These are phyloP conservation scores for Coniferiporia weirii DNA, from an alignment of 1,284 basidiomycete genomes.

Conservation along the genomic window DNA sequence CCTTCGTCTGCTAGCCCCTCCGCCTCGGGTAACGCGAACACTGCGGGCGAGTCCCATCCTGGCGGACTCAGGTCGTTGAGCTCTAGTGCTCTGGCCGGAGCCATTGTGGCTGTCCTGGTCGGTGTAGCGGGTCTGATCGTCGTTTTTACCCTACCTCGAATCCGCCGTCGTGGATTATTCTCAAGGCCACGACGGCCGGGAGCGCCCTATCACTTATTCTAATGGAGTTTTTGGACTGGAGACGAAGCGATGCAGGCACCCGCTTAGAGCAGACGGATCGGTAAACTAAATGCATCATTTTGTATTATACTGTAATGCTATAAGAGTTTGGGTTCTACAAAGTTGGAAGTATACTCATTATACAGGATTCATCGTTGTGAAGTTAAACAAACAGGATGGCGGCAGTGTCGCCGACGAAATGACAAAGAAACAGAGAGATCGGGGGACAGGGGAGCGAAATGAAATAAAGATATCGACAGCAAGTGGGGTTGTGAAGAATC, in stretches of 20 bases:
- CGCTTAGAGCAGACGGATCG: neutral
- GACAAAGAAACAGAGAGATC: neutral
- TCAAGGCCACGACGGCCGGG: constrained; percentile 10
- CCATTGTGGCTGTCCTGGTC: constrained; percentile 22
- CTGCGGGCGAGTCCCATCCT: neutral
- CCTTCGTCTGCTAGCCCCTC: constrained; percentile 9
- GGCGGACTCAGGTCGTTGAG: constrained; percentile 20
- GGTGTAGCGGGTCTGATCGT: constrained; percentile 24
- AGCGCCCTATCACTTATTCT: constrained; percentile 16
- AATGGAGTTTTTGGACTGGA: neutral
- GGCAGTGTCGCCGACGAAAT: neutral
- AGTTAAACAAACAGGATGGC: neutral
- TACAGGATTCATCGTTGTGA: neutral
- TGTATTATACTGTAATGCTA: neutral
- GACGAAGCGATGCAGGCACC: neutral
- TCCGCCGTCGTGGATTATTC: constrained; percentile 3
- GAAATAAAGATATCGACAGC: constrained; percentile 17
- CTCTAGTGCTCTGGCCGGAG: constrained; percentile 25
- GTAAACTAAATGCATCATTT: neutral
- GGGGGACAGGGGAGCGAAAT: neutral
- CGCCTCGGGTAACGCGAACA: constrained; percentile 2
- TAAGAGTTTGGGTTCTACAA: neutral
- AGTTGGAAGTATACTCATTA: neutral
- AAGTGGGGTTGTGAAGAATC: constrained; percentile 2
- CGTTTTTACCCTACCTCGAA: constrained; percentile 24